Percentiles rank a stretch among this genome's conserved stretches.
Conservation (phyloP, 768 basidiomycete genomes). For the Russula foetens region DNA sequence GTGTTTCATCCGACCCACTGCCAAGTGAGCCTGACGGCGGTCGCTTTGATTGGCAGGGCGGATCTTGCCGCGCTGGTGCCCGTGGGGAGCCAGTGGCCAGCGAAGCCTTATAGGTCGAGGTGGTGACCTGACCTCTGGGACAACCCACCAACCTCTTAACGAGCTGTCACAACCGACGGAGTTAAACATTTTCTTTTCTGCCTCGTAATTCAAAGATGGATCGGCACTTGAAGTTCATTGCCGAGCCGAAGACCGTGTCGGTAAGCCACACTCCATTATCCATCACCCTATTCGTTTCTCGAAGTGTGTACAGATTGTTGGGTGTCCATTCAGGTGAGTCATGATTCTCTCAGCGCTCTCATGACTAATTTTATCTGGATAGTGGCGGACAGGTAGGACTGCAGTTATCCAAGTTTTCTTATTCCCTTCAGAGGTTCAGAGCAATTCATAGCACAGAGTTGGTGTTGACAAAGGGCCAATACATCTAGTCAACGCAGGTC, state of each 20-base stretch:
- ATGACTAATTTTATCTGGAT: slow-evolving; percentile 8
- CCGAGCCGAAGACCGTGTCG: slow-evolving; percentile 66
- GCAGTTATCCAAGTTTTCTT: slow-evolving; percentile 11
- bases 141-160: neutral
- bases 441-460: slow-evolving; percentile 54
- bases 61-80: neutral
- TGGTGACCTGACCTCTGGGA: neutral
- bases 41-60: neutral
- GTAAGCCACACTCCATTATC: slow-evolving; percentile 30
- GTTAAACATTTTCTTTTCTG: neutral
- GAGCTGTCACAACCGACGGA: neutral
- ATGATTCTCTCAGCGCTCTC: neutral
- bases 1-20: neutral
- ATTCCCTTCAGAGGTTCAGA: slow-evolving; percentile 9
- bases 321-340: slow-evolving; percentile 89
- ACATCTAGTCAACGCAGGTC: slow-evolving; percentile 79
- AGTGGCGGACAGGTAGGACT: slow-evolving; percentile 60
- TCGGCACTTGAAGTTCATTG: slow-evolving; percentile 37
- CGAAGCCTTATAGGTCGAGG: neutral
- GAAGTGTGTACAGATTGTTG: slow-evolving; percentile 58
- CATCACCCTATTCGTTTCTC: neutral
- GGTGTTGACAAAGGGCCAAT: slow-evolving; percentile 89
- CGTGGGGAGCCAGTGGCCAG: neutral
- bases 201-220: neutral
- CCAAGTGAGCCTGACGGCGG: neutral